Conservation (phyloP, 306 rosid species). For the Ammopiptanthus mongolicus region DNA sequence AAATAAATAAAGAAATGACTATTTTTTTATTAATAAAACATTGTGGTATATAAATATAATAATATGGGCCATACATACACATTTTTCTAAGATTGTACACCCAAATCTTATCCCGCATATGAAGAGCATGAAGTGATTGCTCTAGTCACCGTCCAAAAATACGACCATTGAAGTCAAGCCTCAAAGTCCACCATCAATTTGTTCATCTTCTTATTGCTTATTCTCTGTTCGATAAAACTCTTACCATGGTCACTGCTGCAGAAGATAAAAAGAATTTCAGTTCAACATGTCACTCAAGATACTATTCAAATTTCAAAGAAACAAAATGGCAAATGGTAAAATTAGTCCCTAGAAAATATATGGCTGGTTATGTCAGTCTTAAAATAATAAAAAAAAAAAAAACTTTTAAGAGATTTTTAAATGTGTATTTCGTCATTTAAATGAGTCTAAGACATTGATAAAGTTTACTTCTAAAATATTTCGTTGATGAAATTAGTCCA, state of each 20-base stretch:
- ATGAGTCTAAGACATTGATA: too few relatives aligned
- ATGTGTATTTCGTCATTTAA: too few relatives aligned
- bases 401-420: not conserved
- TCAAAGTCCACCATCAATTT: slow-evolving; percentile 63
- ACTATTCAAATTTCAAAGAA: too few relatives aligned
- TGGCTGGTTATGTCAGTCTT: not conserved
- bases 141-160: not conserved
- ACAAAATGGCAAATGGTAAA: not conserved
- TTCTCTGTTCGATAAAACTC: slow-evolving; percentile 52
- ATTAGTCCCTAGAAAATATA: not conserved
- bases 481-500: too few relatives aligned
- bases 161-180: slow-evolving; percentile 13
- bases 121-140: slow-evolving; percentile 4
- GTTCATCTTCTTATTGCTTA: slow-evolving; percentile 85
- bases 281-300: not conserved
- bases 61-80: slow-evolving; percentile 21
- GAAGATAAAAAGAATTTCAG: not conserved
- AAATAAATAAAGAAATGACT: slow-evolving; percentile 23
- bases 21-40: slow-evolving; percentile 7
- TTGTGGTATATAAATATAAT: too few relatives aligned
- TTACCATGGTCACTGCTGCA: slow-evolving; percentile 46
- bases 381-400: too few relatives aligned
- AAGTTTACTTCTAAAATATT: too few relatives aligned
- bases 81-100: not conserved
- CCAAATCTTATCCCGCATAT: not conserved